Base-by-base conservation (phyloP, 208 protist genomes). In the Acanthamoeba culbertsoni region DNA sequence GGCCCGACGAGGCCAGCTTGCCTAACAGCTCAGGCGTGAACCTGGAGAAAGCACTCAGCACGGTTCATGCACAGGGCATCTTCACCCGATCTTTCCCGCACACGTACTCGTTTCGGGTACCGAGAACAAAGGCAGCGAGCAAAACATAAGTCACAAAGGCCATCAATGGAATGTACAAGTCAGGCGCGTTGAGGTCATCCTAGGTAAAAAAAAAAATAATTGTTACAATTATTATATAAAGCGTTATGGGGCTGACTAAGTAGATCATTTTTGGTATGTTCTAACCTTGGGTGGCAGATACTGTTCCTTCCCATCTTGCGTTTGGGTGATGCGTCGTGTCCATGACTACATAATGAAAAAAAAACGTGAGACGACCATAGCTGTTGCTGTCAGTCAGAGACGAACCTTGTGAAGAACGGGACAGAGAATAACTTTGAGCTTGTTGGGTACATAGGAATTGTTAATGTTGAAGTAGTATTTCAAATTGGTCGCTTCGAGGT, bases 151-250 rank as follows among this genome's bases (percentile, higher is more conserved):
- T 98, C 20, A 98, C 94, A 55, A 98, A 97, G 37, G 96, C 93
- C 97, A 98, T 98, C 23, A 96, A 48, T 16, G 97, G 97, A 59
- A 98, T 96, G 93, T 98, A 98, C 23, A 98, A 92, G 86, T 98
- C 97, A 46, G 97, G 97, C 33, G 97, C 96, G 68, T 98, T 98
- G 40, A 97, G 91, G 65, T 98, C 97, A 59, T 94, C 65, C 43
- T 95, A n/a, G n/a, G n/a, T n/a, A n/a, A n/a, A n/a, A n/a, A n/a
- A n/a, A n/a, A n/a, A n/a, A n/a, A n/a, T n/a, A n/a, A n/a, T n/a
- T n/a, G n/a, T n/a, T n/a, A n/a, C n/a, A n/a, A n/a, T n/a, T n/a
- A n/a, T n/a, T n/a, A n/a, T n/a, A n/a, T n/a, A n/a, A n/a, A n/a
- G n/a, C n/a, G n/a, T n/a, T n/a, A n/a, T n/a, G n/a, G n/a, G n/a